Evolutionary conservation across 2,329 filamentous ascomycete genomes (phyloP), one percentile per base, ranked within the genome.

Genomic region (Penicillium corylophilum): DNA sequence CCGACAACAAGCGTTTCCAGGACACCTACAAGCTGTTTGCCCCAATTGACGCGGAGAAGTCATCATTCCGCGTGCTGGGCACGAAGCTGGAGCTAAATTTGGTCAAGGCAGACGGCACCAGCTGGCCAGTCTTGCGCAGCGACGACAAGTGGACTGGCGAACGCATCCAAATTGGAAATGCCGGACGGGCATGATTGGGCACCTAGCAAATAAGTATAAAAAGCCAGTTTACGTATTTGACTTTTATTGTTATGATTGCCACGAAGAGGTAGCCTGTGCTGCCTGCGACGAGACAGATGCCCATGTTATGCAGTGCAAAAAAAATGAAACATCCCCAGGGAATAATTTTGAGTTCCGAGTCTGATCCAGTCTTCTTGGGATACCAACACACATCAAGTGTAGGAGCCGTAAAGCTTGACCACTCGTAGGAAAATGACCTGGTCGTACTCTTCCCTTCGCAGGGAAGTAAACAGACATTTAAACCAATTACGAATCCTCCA

Each of bases 81-180:
- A 95, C 91, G 1, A 96, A 96, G 77, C 76, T 96, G 46, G 92
- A 96, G 73, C 76, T 96, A 65, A 86, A 79, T 24, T 75, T 96
- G 48, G 82, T 71, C 24, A 88, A 88, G 75, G 86, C 85, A 2
- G 88, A 92, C 63, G 87, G 86, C 10, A 80, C 81, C 38, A 88
- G 89, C 65, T 96, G 92, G 92, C 88, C 91, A 29, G 89, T 94
- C 5, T 74, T 96, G 65, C 82, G 90, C 54, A 88, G 85, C 53
- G 89, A 94, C 64, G 90, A 96, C 63, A 80, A 76, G 59, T 78
- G 77, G 60, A 84, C 82, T 3, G 85, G 85, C 2, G 88, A 95
- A 75, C 95, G 96, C 63, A 84, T 97, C 59, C 94, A 99, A 74
- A 80, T 95, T 57, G 94, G 94, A 13, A 81, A 85, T 59, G 91